phyloP scores from a whole-genome alignment of 2,329 filamentous ascomycete species.

The Neofusicoccum ribis region DNA sequence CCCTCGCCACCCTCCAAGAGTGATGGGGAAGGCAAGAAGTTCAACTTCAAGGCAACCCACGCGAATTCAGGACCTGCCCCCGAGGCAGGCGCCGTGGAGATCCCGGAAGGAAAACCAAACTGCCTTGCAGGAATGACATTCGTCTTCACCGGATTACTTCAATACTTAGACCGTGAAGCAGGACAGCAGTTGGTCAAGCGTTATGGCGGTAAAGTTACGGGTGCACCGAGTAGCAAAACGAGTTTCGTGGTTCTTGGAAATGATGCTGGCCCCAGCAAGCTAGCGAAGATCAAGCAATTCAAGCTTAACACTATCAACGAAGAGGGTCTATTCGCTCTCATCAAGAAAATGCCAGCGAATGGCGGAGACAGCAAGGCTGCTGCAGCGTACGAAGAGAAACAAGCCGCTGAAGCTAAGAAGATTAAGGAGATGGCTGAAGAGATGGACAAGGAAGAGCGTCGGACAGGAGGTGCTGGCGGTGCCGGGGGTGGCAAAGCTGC shows the following conservation, averaged over 20 bases:
- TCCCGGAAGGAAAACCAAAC: conserved; percentile 83
- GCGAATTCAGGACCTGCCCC: conserved; percentile 56
- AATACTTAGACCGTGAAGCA: conserved; percentile 79
- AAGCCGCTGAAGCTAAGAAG: conserved; percentile 79
- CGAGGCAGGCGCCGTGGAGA: conserved; percentile 61
- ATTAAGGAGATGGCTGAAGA: conserved; percentile 77
- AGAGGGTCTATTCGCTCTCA: conserved; percentile 84
- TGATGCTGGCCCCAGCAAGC: conserved; percentile 91
- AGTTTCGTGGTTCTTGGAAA: conserved; percentile 87
- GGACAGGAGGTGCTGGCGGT: conserved; percentile 48
- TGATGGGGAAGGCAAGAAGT: conserved; percentile 65
- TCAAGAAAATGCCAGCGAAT: conserved; percentile 75
- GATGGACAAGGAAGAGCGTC: conserved; percentile 76
- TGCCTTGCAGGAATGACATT: conserved; percentile 88
- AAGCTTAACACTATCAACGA: conserved; percentile 92
- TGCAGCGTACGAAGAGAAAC: conserved; percentile 80
- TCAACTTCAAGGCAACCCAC: conserved; percentile 69
- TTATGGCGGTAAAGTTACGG: conserved; percentile 89
- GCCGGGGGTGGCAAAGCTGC: conserved; percentile 43
- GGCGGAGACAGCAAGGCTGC: conserved; percentile 88
- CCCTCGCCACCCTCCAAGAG: conserved; percentile 69
- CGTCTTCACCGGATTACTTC: conserved; percentile 89
- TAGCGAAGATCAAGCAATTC: conserved; percentile 78
- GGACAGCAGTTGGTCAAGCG: conserved; percentile 84
- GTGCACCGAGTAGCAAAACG: conserved; percentile 86